These are phyloP conservation scores for Acer negundo DNA, from an alignment of 345 rosid genomes.

Conservation along the genomic window DNA sequence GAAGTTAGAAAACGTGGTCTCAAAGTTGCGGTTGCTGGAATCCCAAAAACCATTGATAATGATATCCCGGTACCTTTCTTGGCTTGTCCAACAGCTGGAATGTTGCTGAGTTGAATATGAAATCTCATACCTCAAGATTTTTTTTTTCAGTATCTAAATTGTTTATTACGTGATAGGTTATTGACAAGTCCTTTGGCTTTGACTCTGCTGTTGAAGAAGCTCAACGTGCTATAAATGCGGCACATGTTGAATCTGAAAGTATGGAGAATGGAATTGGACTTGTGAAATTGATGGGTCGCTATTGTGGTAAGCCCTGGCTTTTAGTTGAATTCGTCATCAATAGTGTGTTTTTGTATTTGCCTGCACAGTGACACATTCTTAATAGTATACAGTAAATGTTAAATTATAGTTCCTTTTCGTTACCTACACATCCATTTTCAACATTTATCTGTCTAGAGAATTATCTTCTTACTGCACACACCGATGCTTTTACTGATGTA, in stretches of 20 bases:
- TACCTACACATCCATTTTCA: neutral
- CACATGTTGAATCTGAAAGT: conserved; percentile 90
- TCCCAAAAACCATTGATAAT: conserved; percentile 89
- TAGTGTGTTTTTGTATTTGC: neutral
- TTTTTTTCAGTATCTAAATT: neutral
- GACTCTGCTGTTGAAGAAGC: conserved; percentile 98
- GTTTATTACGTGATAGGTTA: conserved; percentile 40
- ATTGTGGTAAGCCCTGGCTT: conserved; percentile 60
- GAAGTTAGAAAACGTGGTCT: conserved; percentile 81
- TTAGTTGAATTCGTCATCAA: conserved; percentile 9
- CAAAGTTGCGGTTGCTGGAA: conserved; percentile 83
- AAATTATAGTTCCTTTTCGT: neutral
- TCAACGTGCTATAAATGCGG: conserved; percentile 92
- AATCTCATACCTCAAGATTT: neutral
- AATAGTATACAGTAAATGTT: neutral
- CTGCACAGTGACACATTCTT: neutral
- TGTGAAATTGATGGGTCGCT: conserved; percentile 92
- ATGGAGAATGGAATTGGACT: conserved; percentile 78
- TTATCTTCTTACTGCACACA: neutral
- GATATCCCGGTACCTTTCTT: conserved; percentile 64
- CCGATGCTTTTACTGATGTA: neutral
- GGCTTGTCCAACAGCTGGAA: neutral
- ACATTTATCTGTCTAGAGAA: neutral
- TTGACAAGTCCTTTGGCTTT: conserved; percentile 86
- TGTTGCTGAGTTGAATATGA: neutral